Percentiles rank a stretch among this genome's conserved stretches.
Conservation (phyloP, 192 early-diverging fungal genomes). For the Coemansia sp. region DNA sequence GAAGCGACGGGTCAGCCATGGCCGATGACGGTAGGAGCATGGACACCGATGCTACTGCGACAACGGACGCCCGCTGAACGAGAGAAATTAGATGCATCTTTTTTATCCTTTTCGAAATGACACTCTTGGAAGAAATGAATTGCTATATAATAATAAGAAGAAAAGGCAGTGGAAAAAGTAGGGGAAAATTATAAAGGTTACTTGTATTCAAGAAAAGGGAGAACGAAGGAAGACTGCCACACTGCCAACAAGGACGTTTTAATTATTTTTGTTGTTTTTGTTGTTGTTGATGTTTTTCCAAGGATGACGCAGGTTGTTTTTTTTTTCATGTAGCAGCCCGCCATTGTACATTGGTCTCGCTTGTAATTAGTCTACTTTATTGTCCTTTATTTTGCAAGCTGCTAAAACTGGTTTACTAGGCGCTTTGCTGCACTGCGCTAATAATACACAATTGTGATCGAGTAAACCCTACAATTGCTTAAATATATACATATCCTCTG, state of each 20-base stretch:
- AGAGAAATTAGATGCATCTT: background rate
- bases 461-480: background rate
- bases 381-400: background rate
- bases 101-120: background rate
- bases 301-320: background rate
- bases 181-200: too few relatives aligned
- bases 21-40: background rate
- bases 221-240: too few relatives aligned
- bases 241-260: too few relatives aligned
- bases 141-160: background rate
- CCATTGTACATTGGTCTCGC: background rate
- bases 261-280: too few relatives aligned
- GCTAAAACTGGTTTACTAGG: background rate
- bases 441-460: background rate
- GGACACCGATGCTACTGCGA: slow-evolving; percentile 5
- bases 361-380: background rate
- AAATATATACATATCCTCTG: background rate
- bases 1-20: slow-evolving; percentile 2
- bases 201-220: too few relatives aligned
- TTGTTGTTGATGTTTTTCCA: too few relatives aligned
- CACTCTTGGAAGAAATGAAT: background rate
- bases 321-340: background rate
- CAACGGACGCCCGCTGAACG: slow-evolving; percentile 9
- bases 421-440: background rate
- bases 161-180: background rate